Conservation (phyloP, 2,329 filamentous ascomycete genomes). For the Fusarium brevicatenulatum region DNA sequence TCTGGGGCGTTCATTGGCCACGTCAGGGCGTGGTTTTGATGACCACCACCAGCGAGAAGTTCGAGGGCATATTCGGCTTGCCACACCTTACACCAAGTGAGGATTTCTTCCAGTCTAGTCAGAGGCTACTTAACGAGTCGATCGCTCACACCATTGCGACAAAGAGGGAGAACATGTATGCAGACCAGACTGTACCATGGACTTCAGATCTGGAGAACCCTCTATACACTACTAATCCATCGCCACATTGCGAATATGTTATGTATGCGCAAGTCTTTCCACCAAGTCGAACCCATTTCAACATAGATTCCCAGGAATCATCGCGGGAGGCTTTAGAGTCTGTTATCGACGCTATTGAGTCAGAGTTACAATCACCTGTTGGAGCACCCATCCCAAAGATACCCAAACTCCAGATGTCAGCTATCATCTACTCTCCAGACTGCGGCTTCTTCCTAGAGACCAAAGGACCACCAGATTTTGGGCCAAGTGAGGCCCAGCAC, state of each 20-base stretch:
- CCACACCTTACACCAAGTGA: constrained; percentile 78
- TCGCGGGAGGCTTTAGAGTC: constrained; percentile 42
- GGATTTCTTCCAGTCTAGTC: constrained; percentile 66
- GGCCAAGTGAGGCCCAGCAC: constrained; percentile 63
- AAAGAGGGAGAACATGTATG: constrained; percentile 65
- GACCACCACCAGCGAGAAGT: constrained; percentile 92
- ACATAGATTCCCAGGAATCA: constrained; percentile 47
- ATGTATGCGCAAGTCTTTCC: constrained; percentile 84
- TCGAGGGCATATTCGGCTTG: constrained; percentile 88
- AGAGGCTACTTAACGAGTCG: constrained; percentile 77
- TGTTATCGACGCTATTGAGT: constrained; percentile 66
- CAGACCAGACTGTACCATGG: constrained; percentile 78
- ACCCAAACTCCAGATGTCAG: constrained; percentile 69
- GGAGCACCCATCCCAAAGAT: constrained; percentile 66
- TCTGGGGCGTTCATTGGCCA: constrained; percentile 89
- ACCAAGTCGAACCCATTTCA: constrained; percentile 53
- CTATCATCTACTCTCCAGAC: constrained; percentile 74
- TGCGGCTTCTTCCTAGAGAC: constrained; percentile 74
- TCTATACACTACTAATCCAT: constrained; percentile 66
- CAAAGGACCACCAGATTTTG: constrained; percentile 68
- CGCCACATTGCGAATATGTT: constrained; percentile 87
- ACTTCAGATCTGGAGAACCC: constrained; percentile 72
- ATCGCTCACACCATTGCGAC: constrained; percentile 73
- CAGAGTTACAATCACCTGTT: constrained; percentile 69
- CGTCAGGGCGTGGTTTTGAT: constrained; percentile 82